Base-by-base conservation (phyloP, 1,139 yeast genomes). In the Chernovozyma aurita region DNA sequence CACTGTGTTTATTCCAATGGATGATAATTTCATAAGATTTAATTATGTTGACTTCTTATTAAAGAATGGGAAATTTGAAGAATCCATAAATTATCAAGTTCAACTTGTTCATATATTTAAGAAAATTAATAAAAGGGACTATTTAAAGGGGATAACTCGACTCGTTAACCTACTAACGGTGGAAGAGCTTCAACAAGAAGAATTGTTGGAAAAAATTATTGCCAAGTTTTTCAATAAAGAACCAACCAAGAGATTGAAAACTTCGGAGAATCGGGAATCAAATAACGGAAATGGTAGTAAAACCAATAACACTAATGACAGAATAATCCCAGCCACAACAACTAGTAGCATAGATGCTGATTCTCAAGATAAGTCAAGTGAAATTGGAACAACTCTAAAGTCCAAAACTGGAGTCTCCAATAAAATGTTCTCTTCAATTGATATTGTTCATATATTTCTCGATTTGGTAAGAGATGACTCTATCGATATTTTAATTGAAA, bases 1-100 rank as follows among this genome's bases (percentile, higher is more conserved):
- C 31, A 62, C 69, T 33, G 52, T 54, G 5, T 73, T 73, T 45
- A 49, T 77, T 1, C 80, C 83, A 0, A 47, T 65, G 12, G 62
- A 63, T 33, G 54, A 62, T 9, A 61, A 55, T 18, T 41, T 46
- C 2, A 45, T 76, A 2, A 50, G 83, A 32, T 58, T 64, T 32
- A 62, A 61, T 47, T 78, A 70, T 46, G 68, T 69, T 0, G 44
- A 50, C 30, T 70, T 59, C 35, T 49, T 69, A 33, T 44, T 52
- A 38, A 45, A 45, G 20, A 32, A 44, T 32, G 47, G 48, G 3
- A 44, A 57, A 36, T 31, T 41, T n/a, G 57, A 55, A 1, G 35
- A 35, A 12, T 59, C 65, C 14, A 49, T 49, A 24, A 63, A 62
- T 33, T 63, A 51, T 38, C 40, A 59, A n/a, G 39, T 66, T 9